Percentiles rank a stretch among this genome's conserved stretches.
Conservation (phyloP, 345 rosid species). For the Orychophragmus violaceus region DNA sequence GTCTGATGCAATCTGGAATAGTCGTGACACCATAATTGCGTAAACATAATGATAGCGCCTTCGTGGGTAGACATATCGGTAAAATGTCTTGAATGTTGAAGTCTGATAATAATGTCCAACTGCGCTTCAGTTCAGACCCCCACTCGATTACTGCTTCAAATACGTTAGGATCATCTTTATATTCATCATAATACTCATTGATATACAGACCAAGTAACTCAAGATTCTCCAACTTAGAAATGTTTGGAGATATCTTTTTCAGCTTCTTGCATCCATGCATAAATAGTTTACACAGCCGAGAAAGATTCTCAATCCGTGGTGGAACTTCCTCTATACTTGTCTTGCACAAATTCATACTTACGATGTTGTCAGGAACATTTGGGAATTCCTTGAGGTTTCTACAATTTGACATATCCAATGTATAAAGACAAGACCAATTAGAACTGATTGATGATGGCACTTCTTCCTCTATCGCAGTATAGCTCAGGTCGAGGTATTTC, state of each 20-base stretch:
- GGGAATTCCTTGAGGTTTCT: constrained; percentile 14
- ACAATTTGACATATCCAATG: background rate
- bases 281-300: background rate
- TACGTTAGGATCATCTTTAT: background rate
- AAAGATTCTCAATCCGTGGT: no score
- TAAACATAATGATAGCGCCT: background rate
- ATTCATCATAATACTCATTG: background rate
- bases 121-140: no score
- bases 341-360: background rate
- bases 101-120: background rate
- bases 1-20: background rate
- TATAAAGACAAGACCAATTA: background rate
- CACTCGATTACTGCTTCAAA: background rate
- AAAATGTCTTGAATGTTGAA: background rate
- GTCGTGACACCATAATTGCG: background rate
- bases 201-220: background rate
- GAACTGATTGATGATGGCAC: constrained; percentile 14
- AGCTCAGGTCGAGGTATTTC: background rate
- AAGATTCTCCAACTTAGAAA: background rate
- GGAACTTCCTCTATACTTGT: background rate
- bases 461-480: background rate
- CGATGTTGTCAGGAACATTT: background rate
- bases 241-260: background rate
- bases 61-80: background rate
- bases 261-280: background rate